phyloP scores from a whole-genome alignment of 345 rosid genomes.

The Salix brachista region DNA sequence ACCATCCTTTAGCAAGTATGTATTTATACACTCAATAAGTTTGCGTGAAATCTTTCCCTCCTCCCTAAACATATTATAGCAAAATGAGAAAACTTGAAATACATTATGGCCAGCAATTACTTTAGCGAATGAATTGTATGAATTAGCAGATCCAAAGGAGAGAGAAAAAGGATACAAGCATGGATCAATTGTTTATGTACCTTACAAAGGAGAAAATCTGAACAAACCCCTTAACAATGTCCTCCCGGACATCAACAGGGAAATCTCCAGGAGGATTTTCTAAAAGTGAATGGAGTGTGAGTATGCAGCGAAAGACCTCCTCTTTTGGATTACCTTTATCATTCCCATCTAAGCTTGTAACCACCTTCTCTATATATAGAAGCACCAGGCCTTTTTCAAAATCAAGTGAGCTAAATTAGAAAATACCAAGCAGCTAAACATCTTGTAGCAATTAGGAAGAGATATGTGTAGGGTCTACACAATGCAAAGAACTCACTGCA shows the following conservation, averaged over 20 bases:
- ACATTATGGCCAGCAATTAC: constrained; percentile 4
- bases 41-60: constrained; percentile 90
- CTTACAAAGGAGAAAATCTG: constrained; percentile 63
- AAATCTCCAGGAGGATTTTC: constrained; percentile 91
- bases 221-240: constrained; percentile 57
- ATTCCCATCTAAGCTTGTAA: constrained; percentile 44
- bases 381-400: constrained; percentile 56
- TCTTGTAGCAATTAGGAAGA: constrained; percentile 11
- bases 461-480: constrained; percentile 3
- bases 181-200: constrained; percentile 28
- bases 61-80: constrained; percentile 50
- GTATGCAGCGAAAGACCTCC: constrained; percentile 63
- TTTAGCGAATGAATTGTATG: neutral
- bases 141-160: constrained; percentile 5
- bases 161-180: constrained; percentile 9
- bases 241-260: constrained; percentile 59
- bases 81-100: constrained; percentile 13
- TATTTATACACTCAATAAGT: constrained; percentile 79
- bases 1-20: constrained; percentile 73
- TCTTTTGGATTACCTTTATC: constrained; percentile 55
- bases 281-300: constrained; percentile 70
- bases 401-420: constrained; percentile 13
- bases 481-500: constrained; percentile 47
- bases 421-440: neutral
- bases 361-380: constrained; percentile 71